Evolutionary conservation across 345 rosid species (phyloP).

Genomic region (Geranium rotundifolium): DNA sequence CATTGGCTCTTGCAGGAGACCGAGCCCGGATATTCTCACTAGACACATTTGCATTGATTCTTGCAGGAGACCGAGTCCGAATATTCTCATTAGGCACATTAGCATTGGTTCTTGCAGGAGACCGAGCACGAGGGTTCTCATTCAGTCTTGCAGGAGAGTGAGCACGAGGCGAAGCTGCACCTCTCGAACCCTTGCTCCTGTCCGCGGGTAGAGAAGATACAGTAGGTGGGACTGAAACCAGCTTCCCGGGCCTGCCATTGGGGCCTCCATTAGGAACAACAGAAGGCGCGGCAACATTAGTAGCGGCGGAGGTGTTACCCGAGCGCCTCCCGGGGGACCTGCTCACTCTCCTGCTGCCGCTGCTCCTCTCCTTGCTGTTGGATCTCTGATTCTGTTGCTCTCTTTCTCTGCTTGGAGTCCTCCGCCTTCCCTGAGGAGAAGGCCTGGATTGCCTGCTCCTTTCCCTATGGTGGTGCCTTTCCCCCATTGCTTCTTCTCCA

Average conservation of each 20-base stretch:
- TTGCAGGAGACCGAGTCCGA: not conserved
- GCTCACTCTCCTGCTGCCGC: conserved; percentile 57
- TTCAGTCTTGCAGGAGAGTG: too few species aligned
- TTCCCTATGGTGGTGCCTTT: conserved; percentile 37
- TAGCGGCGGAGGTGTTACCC: conserved; percentile 20
- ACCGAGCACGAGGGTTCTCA: conserved; percentile 52
- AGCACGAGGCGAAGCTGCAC: too few species aligned
- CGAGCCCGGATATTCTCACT: not conserved
- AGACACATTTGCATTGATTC: not conserved
- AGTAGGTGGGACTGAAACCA: conserved; percentile 62
- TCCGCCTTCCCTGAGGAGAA: conserved; percentile 41
- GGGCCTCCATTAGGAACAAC: too few species aligned
- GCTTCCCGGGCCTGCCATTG: conserved; percentile 42
- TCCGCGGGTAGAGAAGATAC: conserved; percentile 24
- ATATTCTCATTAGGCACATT: not conserved
- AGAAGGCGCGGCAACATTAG: conserved; percentile 3
- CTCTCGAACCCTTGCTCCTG: too few species aligned
- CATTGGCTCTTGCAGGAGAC: too few species aligned
- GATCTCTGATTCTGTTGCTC: conserved; percentile 49
- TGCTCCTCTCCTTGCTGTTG: conserved; percentile 34
- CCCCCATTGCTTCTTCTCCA: not conserved
- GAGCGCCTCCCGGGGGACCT: conserved; percentile 78
- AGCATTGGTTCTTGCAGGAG: conserved; percentile 36
- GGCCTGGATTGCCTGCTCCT: conserved; percentile 26
- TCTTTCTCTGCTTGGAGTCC: conserved; percentile 92